Conservation (phyloP, 75 land plant genomes). For the Cunninghamia lanceolata region DNA sequence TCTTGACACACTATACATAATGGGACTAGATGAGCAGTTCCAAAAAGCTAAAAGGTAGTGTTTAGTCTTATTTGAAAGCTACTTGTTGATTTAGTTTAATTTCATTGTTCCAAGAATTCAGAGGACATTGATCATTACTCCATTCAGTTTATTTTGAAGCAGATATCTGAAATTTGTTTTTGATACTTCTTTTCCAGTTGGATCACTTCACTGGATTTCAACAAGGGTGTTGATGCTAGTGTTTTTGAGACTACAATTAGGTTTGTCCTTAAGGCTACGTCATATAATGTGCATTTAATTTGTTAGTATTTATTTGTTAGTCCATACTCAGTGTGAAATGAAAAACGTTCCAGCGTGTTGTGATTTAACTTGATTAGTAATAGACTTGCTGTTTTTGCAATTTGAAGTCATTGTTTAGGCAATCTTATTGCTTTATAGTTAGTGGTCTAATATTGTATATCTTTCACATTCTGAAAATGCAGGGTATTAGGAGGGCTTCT, state of each 20-base stretch:
- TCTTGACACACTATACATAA: conserved; percentile 91
- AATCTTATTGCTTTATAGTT: neutral
- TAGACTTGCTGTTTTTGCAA: neutral
- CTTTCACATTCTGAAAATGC: neutral
- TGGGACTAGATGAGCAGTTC: conserved; percentile 88
- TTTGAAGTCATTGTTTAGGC: neutral
- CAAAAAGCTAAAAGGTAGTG: conserved; percentile 88
- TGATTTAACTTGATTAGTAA: neutral
- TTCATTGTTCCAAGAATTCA: neutral
- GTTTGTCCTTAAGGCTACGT: conserved; percentile 25
- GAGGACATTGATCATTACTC: neutral
- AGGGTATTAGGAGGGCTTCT: conserved; percentile 98
- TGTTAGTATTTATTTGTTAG: neutral
- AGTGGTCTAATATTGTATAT: conserved; percentile 4
- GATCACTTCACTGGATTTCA: conserved; percentile 91
- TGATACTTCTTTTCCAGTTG: conserved; percentile 53
- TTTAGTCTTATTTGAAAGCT: conserved; percentile 11
- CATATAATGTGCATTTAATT: neutral
- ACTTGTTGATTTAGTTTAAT: neutral
- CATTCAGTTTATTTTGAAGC: neutral
- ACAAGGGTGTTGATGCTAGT: conserved; percentile 88
- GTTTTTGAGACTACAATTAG: conserved; percentile 99
- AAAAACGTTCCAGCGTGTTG: neutral
- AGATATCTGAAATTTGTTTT: neutral
- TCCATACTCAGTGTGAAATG: neutral